Percentiles rank a stretch among this genome's conserved stretches.
Evolutionary conservation across 2,329 filamentous ascomycete genomes (phyloP).

Genomic region (Aspergillus texensis): DNA sequence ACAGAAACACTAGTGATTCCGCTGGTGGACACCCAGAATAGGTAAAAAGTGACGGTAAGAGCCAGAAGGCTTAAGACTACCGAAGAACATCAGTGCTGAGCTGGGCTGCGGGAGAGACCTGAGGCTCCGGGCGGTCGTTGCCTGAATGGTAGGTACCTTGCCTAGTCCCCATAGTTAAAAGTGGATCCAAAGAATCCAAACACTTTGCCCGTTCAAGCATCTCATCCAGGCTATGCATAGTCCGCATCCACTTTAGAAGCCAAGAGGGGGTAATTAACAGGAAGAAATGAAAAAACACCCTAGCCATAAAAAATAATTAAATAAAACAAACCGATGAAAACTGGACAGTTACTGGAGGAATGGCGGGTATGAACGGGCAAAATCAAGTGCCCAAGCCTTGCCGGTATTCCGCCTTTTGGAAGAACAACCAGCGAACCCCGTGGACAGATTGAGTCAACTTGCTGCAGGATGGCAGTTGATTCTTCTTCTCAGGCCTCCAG

Average conservation of each 20-base stretch:
- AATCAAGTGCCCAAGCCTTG: conserved; percentile 4
- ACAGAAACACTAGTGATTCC: neutral
- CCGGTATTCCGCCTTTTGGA: conserved; percentile 2
- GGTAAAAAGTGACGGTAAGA: conserved; percentile 4
- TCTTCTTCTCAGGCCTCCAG: neutral
- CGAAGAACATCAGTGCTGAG: neutral
- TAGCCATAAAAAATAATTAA: neutral
- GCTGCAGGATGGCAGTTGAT: neutral
- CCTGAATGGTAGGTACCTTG: conserved; percentile 6
- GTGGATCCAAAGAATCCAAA: neutral
- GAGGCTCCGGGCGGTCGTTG: conserved; percentile 6
- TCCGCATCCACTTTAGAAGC: neutral
- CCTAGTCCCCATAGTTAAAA: neutral
- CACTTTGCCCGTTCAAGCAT: neutral
- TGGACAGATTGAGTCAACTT: neutral
- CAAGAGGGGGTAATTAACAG: neutral
- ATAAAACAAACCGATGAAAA: neutral
- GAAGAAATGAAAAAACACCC: neutral
- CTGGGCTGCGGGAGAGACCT: neutral
- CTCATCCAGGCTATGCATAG: conserved; percentile 2
- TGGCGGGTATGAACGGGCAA: conserved; percentile 2
- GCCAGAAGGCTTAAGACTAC: conserved; percentile 1
- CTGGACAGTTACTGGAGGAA: neutral
- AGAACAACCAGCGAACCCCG: neutral
- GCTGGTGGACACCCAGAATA: neutral